A percentile compares a stretch with the other conserved stretches of the same genome.
Evolutionary conservation across 768 basidiomycete species (phyloP).

Genomic region (Inosperma sp.): DNA sequence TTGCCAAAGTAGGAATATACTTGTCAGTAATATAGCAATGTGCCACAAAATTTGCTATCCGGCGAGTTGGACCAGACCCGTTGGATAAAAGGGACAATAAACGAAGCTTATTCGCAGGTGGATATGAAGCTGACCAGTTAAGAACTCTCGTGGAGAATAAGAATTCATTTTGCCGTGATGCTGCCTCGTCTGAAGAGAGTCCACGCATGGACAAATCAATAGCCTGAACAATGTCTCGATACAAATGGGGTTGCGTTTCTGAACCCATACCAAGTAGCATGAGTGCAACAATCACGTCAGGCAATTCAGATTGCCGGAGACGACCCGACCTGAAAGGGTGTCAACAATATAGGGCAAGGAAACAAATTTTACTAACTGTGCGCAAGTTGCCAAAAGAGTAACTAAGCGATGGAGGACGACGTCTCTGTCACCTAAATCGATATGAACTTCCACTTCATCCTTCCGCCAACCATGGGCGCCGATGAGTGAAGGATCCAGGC

Average conservation of each 20-base stretch:
- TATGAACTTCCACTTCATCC: constrained; percentile 1
- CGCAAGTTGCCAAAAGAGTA: constrained; percentile 37
- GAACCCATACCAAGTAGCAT: constrained; percentile 56
- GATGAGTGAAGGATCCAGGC: constrained; percentile 37
- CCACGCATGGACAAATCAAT: constrained; percentile 45
- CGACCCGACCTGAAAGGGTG: constrained; percentile 28
- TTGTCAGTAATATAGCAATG: constrained; percentile 41
- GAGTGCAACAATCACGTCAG: constrained; percentile 46
- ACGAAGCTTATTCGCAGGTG: constrained; percentile 46
- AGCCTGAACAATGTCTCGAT: constrained; percentile 41
- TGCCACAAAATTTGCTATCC: constrained; percentile 57
- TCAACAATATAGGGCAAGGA: background rate
- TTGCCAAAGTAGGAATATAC: constrained; percentile 20
- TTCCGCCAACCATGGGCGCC: constrained; percentile 31
- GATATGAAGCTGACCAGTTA: constrained; percentile 34
- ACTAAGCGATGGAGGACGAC: constrained; percentile 39
- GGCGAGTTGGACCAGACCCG: constrained; percentile 45
- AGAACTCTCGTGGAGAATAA: constrained; percentile 44
- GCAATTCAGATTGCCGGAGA: constrained; percentile 37
- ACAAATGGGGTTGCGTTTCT: constrained; percentile 40
- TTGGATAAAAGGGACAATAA: constrained; percentile 48
- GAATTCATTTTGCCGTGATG: constrained; percentile 40
- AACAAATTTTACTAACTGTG: constrained; percentile 37
- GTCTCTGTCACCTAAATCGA: constrained; percentile 17
- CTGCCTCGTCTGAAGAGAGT: constrained; percentile 29